phyloP scores from a whole-genome alignment of 1,284 basidiomycete genomes.

The Sparassis latifolia region DNA sequence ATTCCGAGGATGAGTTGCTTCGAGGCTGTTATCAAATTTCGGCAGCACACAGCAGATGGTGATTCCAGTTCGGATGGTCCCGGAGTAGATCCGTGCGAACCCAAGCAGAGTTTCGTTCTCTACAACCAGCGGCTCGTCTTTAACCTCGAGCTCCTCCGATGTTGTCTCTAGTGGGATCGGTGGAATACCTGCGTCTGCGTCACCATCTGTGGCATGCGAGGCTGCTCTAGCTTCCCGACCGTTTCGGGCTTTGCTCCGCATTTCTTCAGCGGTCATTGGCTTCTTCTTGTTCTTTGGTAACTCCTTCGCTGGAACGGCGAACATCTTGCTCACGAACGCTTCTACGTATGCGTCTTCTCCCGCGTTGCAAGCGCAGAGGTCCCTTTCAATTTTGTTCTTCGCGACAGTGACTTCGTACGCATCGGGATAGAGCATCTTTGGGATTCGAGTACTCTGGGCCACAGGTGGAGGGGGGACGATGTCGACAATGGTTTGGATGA shows the following conservation, averaged over 20 bases:
- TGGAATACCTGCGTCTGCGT: conserved; percentile 12
- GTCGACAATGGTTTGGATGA: conserved; percentile 91
- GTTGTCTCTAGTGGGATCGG: conserved; percentile 18
- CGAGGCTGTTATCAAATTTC: conserved; percentile 75
- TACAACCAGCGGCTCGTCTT: conserved; percentile 15
- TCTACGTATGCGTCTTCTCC: conserved; percentile 56
- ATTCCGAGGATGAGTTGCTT: conserved; percentile 67
- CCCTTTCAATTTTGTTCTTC: conserved; percentile 75
- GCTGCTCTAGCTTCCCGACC: conserved; percentile 46
- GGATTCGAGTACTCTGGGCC: conserved; percentile 82
- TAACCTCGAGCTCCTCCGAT: conserved; percentile 16
- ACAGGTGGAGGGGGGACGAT: conserved; percentile 82
- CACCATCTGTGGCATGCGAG: conserved; percentile 23
- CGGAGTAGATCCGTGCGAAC: conserved; percentile 92
- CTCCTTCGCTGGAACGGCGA: conserved; percentile 77
- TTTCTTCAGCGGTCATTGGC: conserved; percentile 80
- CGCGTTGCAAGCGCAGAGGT: conserved; percentile 75
- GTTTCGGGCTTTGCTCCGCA: conserved; percentile 65
- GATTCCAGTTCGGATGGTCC: conserved; percentile 66
- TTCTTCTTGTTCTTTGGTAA: conserved; percentile 83
- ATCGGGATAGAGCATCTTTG: conserved; percentile 91
- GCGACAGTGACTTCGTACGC: conserved; percentile 53
- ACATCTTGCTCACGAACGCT: conserved; percentile 98
- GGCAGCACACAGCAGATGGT: conserved; percentile 77
- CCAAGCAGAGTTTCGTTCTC: conserved; percentile 71